Base-by-base conservation (phyloP, 192 early-diverging fungal species). In the Coemansia sp. region DNA sequence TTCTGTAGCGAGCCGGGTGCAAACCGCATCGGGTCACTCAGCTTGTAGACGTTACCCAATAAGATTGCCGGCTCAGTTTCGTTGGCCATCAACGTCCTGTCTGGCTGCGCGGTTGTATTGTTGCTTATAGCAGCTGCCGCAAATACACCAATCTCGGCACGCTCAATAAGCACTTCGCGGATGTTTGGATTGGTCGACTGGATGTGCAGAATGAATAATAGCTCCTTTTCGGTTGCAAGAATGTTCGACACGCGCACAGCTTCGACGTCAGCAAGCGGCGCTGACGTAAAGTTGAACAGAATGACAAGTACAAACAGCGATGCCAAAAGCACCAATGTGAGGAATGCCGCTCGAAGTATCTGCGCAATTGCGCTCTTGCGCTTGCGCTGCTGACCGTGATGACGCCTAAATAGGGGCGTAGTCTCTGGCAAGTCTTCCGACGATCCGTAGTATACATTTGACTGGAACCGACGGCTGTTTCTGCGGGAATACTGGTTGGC, bases 141-240 rank as follows among this genome's bases (percentile, higher is more conserved):
- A 85, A 88, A 88, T 2, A 88, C 77, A 24, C 78, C 78, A 21
- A 88, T 75, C 55, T 86, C 82, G 23, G 81, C 69, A 37, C 78
- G 67, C 24, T 79, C 69, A 9, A 88, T 62, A 46, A 80, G 65
- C 4, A 88, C 73, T 27, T 81, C 78, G 73, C 82, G 83, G 37
- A 81, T 66, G 48, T 85, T 85, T 10, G 64, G 67, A 51, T 88
- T 88, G 21, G 79, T 71, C 0, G 81, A 80, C 40, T 73, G 59
- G 9, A 88, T 62, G 54, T 86, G 81, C 50, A 88, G 57, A 53
- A 87, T 83, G 39, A 88, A 86, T 22, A 88, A 78, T 21, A 88
- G 69, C 59, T 86, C 85, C 62, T 85, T 86, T 23, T 88, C 85
- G 5, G 86, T 79, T 9, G 86, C 84, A 42, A 88, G 57, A 5